These are phyloP conservation scores for Paramecium octaurelia DNA, from an alignment of 73 alveolate species.

Conservation along the genomic window DNA sequence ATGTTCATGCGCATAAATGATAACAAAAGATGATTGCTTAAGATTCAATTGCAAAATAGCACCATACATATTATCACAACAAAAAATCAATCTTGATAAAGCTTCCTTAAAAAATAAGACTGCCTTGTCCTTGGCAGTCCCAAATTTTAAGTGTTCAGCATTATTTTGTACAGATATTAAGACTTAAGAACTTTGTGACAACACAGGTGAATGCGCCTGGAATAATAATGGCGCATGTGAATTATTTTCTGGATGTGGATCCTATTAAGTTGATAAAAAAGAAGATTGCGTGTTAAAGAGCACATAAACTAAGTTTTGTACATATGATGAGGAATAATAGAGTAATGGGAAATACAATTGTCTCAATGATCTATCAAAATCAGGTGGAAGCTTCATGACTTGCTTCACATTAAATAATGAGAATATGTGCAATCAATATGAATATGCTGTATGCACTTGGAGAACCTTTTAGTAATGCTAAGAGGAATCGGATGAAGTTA, in stretches of 20 bases:
- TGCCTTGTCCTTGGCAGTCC: neutral
- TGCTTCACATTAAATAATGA: neutral
- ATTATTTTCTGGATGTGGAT: neutral
- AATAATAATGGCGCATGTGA: neutral
- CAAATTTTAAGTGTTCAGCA: neutral
- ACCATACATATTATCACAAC: neutral
- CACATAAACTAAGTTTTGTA: neutral
- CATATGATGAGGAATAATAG: neutral
- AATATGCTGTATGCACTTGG: constrained; percentile 27
- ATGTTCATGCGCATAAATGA: constrained; percentile 7
- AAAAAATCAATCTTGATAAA: neutral
- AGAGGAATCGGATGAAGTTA: neutral
- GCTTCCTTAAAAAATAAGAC: neutral
- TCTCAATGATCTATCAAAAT: neutral
- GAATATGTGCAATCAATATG: neutral
- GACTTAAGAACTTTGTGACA: neutral
- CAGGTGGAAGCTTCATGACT: constrained; percentile 7
- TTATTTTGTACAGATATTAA: neutral
- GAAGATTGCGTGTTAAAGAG: neutral
- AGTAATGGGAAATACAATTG: neutral
- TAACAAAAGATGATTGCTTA: neutral
- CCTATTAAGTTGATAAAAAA: neutral
- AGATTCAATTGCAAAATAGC: neutral
- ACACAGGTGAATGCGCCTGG: constrained; percentile 16
- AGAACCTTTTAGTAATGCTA: neutral